Base-by-base conservation (phyloP, 78 protist species). In the Dictyostelium brefeldianum region DNA sequence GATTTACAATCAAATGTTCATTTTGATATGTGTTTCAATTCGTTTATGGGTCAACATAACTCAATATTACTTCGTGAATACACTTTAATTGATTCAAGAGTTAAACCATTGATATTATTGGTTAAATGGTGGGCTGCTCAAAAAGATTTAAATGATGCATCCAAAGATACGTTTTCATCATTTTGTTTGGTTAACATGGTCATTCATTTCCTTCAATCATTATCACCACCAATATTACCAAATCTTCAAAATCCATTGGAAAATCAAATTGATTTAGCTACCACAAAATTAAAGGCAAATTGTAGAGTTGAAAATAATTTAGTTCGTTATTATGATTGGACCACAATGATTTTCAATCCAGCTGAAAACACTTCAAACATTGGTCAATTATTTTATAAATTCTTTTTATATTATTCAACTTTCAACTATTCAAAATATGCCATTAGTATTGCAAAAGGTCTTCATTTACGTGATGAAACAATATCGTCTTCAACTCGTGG, bases 1-100 rank as follows among this genome's bases (percentile, higher is more conserved):
- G 75, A 62, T 27, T n/a, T 20, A 3, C 41, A 18, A 22, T 6
- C 8, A 5, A 20, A 81, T 27, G 22, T 81, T 25, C 51, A 36
- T 18, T 81, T 47, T 14, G 89, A 81, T 67, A 48, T 81, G 78
- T 81, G 79, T 50, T 81, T 81, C 31, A 81, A 81, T 17, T 17
- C 22, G 0, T 53, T 54, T 25, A 29, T 74, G 15, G 64, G 70
- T 62, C 48, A 27, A 64, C 73, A 62, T n/a, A 83, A 83, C 12
- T 83, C 90, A 4, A 41, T 83, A 1, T 22, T 83, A 27, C 8
- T 83, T 47, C 27, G 43, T 31, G 64, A 12, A 1, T 83, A 83
- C 20, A 36, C 71, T 12, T 11, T n/a, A 15, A 31, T 71, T 4
- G 90, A 83, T 54, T 27, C n/a, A 1, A 48, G 90, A n/a, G 80